Evolutionary conservation across 805 yeast species (phyloP), one percentile per base, ranked within the genome.

Genomic region (Scheffersomyces ergatensis): DNA sequence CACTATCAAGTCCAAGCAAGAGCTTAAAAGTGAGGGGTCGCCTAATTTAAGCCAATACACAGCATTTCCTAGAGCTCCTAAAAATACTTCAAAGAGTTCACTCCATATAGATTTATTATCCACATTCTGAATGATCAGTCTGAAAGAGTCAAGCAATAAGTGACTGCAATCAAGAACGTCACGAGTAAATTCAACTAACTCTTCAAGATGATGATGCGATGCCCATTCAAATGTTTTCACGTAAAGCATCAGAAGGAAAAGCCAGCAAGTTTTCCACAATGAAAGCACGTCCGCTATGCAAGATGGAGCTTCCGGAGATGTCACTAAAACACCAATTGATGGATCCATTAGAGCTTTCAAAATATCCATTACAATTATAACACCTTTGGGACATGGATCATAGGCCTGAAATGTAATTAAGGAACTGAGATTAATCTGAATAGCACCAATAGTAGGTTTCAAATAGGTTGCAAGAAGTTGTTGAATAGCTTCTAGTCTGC

Each of bases 101-200:
- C 41, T 39, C 20, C 46, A 32, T 19, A 43, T 42, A 3, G 13
- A 33, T 11, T 43, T 30, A 33, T 44, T 37, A 25, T 38, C 38
- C n/a, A 53, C 39, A 14, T 36, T 47, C 31, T 56, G 61, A 27
- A 49, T 34, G 12, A 65, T 44, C n/a, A 75, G 67, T 43, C 82
- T 69, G 53, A 77, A 85, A 2, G 90, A 78, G 40, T 76, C 81
- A n/a, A 90, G 57, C 25, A 90, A 63, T 2, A 72, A 60, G 45
- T 83, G 82, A 43, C 95, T 83, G 24, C 87, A 69, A 50, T 90
- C 97, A 37, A 92, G 70, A 0, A 88, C 82, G 55, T 89, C 96
- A 57, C 95, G 77, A 2, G 97, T 86, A 50, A 89, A 90, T 42
- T 89, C 95, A 33, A 83, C 76, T 50, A 88, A 67, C 37, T 75